Evolutionary conservation across 331 rosid genomes (phyloP).

Genomic region (Malus hybrid): DNA sequence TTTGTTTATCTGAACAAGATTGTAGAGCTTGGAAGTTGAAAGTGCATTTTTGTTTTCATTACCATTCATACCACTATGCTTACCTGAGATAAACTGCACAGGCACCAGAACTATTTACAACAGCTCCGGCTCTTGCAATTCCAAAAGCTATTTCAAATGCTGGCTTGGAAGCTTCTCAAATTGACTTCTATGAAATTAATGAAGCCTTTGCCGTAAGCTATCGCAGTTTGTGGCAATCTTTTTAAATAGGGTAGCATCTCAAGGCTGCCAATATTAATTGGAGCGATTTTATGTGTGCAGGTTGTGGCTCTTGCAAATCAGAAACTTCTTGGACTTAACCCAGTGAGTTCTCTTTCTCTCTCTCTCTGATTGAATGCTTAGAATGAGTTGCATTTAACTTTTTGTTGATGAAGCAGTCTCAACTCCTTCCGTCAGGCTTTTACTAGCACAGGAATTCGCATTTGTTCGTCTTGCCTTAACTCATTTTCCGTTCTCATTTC

Average conservation of each 20-base stretch:
- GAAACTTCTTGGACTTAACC: conserved; percentile 77
- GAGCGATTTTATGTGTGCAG: conserved; percentile 27
- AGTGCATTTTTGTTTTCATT: not conserved
- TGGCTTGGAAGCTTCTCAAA: conserved; percentile 69
- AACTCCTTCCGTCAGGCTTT: not conserved
- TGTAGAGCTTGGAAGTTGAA: conserved; percentile 10
- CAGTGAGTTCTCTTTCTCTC: conserved; percentile 44
- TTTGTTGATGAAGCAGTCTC: not conserved
- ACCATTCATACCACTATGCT: conserved; percentile 8
- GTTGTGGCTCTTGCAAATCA: conserved; percentile 98
- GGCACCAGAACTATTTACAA: conserved; percentile 96
- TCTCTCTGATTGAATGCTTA: not conserved
- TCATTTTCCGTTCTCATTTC: conserved; percentile 6
- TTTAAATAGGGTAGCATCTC: conserved; percentile 7
- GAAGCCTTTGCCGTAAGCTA: conserved; percentile 91
- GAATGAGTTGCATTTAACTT: too few relatives aligned
- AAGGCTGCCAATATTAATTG: conserved; percentile 6
- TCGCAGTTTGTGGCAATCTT: not conserved
- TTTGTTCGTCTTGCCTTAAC: not conserved
- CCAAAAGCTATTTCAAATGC: conserved; percentile 89
- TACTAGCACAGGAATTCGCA: not conserved
- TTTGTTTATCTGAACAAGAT: conserved; percentile 2
- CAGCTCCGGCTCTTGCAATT: conserved; percentile 94
- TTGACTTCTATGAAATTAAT: conserved; percentile 87
- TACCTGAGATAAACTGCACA: conserved; percentile 28